Conservation (phyloP, 140 eudicot species). For the Stevia rebaudiana region DNA sequence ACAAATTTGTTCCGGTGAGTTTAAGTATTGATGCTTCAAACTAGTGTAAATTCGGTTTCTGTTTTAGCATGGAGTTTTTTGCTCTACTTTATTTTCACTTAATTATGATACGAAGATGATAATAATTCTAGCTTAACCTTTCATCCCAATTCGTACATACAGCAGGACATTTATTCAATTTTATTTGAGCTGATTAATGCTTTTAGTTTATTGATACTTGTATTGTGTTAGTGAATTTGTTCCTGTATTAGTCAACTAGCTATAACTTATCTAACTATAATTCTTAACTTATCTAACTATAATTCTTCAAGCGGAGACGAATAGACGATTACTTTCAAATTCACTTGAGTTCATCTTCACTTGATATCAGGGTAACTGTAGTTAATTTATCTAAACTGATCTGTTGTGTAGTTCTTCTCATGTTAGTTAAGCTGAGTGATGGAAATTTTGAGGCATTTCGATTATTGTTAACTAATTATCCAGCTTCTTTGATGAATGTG, state of each 20-base stretch:
- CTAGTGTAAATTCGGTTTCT: slow-evolving; percentile 6
- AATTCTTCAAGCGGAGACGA: neutral
- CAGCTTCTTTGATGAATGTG: slow-evolving; percentile 8
- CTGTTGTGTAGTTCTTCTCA: neutral
- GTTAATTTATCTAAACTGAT: neutral
- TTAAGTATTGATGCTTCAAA: neutral
- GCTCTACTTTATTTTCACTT: neutral
- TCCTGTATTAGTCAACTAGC: neutral
- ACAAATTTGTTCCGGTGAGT: neutral
- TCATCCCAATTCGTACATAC: slow-evolving; percentile 3
- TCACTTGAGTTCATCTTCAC: neutral
- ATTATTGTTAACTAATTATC: neutral
- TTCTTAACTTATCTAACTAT: neutral
- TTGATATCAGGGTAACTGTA: neutral
- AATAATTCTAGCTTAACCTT: slow-evolving; percentile 6
- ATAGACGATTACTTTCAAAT: neutral
- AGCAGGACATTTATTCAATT: neutral
- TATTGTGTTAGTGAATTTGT: slow-evolving; percentile 3
- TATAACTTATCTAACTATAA: neutral
- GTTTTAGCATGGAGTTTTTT: slow-evolving; percentile 7
- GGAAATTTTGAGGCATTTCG: neutral
- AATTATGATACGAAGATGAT: neutral
- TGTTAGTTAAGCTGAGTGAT: neutral
- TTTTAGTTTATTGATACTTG: slow-evolving; percentile 5
- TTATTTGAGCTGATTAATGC: neutral